These are phyloP conservation scores for Ceratocystis eucalypticola DNA, from an alignment of 2,329 filamentous ascomycete genomes.

Conservation along the genomic window DNA sequence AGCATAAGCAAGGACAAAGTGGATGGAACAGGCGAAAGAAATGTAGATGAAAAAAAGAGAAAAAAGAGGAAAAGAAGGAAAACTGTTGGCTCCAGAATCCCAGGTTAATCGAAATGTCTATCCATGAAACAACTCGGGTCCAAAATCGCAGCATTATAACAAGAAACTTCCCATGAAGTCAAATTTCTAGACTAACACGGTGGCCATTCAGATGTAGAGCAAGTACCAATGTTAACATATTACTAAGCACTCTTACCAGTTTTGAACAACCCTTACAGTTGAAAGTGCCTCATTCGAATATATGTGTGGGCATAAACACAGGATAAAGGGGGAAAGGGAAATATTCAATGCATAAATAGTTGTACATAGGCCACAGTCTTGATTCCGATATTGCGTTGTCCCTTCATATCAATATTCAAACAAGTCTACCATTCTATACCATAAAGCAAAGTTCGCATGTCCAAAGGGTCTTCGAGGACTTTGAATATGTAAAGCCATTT, in stretches of 20 bases:
- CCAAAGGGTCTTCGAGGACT: no score
- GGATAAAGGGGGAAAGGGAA: no score
- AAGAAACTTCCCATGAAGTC: not conserved
- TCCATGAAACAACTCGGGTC: not conserved
- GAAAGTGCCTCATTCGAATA: not conserved
- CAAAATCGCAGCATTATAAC: not conserved
- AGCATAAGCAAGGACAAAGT: not conserved
- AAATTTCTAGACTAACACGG: not conserved
- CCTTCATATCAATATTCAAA: not conserved
- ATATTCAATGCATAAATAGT: no score
- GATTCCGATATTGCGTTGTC: not conserved
- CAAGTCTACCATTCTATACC: not conserved
- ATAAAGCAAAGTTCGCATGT: not conserved
- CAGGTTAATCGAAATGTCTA: not conserved
- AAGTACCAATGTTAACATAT: not conserved
- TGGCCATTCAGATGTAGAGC: constrained; percentile 2
- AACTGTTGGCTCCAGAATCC: not conserved
- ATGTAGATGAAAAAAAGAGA: not conserved
- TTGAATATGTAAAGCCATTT: not conserved
- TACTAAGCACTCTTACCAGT: not conserved
- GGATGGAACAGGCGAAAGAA: not conserved
- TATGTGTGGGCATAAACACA: not conserved
- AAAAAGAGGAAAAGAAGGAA: no score
- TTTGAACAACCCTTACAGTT: not conserved
- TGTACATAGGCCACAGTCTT: not conserved